Base-by-base conservation (phyloP, 345 rosid genomes). In the thale cress (Arabidopsis thaliana) region DNA sequence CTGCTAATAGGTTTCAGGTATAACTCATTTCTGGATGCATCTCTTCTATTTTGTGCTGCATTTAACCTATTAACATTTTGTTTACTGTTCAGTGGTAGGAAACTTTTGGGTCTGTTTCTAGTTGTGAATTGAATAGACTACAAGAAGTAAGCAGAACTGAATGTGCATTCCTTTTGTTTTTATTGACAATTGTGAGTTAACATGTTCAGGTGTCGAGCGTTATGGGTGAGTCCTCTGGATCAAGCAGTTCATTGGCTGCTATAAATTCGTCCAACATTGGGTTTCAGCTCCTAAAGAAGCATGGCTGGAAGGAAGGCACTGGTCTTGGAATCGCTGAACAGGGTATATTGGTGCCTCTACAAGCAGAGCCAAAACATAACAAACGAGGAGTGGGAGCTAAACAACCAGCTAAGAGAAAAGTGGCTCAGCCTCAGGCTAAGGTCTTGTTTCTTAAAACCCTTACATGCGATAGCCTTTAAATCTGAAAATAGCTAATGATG, bases 251-350 rank as follows among this genome's bases (percentile, higher is more conserved):
- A 13, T 65, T 76, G 30, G 60, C 72, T 4, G 89, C 90, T 28
- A 91, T 89, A 25, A 77, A 65, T 59, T 85, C 96, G 34, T 82
- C 90, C 46, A 91, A 93, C 79, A 82, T 83, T 64, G 96, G 98
- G 2, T 93, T 86, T 78, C 85, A 91, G 97, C 90, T 93, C 28
- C 80, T 91, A 69, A 91, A 88, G 88, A 93, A 91, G 87, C 96
- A 91, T 71, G 97, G 98, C 14, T 93, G 98, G 98, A 91, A 87
- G 80, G 97, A 91, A 87, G 97, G 98, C 62, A 84, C 87, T 30
- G 96, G 97, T 79, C 93, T 93, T 71, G 97, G 98, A 65, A 14
- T 83, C 65, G 79, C 82, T 59, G 87, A 93, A 84, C 97, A 93
- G 94, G 98, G 98, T 71, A 86, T 86, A 61, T 75, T 93, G 74